Percentiles rank a stretch among this genome's conserved stretches.
These are phyloP conservation scores for Olyra latifolia DNA, from an alignment of 176 grass and related monocot genomes.

Conservation along the genomic window DNA sequence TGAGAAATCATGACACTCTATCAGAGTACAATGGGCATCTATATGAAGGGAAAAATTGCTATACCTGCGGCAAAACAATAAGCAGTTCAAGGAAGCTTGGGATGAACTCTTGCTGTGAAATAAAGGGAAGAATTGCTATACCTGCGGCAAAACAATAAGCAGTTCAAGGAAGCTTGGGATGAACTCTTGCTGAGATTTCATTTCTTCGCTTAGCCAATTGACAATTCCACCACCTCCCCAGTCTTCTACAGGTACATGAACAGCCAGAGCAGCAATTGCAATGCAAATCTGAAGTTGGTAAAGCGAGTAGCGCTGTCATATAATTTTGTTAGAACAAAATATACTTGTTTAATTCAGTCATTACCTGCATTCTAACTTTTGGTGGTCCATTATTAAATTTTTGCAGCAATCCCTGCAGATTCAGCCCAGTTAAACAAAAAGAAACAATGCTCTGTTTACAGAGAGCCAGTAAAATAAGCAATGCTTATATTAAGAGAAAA, in stretches of 20 bases:
- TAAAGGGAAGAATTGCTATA: constrained; percentile 35
- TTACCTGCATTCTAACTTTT: constrained; percentile 98
- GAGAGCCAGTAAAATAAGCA: background rate
- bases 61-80: constrained; percentile 86
- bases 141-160: constrained; percentile 88
- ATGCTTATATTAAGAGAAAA: background rate
- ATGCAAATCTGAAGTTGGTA: constrained; percentile 83
- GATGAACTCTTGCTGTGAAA: constrained; percentile 76
- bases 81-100: constrained; percentile 91
- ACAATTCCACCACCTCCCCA: constrained; percentile 96
- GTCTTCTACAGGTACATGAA: constrained; percentile 93
- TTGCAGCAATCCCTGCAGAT: constrained; percentile 75
- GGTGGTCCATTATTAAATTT: constrained; percentile 83
- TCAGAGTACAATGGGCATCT: background rate
- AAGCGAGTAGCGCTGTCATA: constrained; percentile 24
- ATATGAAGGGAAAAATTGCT: background rate
- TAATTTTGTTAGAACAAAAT: constrained; percentile 27
- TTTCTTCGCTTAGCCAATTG: constrained; percentile 89
- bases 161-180: constrained; percentile 89
- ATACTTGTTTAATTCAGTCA: constrained; percentile 21
- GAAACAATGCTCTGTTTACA: background rate
- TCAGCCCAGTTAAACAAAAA: constrained; percentile 15
- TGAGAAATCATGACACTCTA: constrained; percentile 6
- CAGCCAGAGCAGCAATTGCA: constrained; percentile 92
- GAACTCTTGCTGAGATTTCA: constrained; percentile 83